phyloP scores from a whole-genome alignment of 2,329 filamentous ascomycete genomes.

The Amesomyces nigricolor region DNA sequence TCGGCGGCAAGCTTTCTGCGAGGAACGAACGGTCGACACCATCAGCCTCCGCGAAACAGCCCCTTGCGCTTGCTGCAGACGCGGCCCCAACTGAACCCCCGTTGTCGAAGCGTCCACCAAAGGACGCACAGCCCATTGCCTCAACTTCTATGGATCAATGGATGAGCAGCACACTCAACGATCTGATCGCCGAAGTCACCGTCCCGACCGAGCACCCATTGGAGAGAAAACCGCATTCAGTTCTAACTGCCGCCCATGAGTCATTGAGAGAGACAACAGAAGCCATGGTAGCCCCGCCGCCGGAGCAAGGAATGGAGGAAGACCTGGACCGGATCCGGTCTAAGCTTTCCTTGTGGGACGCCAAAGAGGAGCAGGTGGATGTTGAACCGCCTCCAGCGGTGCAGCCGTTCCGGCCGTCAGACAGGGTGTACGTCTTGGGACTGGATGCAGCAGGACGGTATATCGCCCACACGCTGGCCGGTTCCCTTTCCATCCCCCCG shows the following conservation, averaged over 20 bases:
- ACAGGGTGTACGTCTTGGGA: slow-evolving; percentile 30
- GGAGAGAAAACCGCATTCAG: not conserved
- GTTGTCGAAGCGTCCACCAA: too few species aligned
- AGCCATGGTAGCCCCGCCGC: not conserved
- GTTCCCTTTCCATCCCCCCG: slow-evolving; percentile 27
- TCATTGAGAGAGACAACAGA: not conserved
- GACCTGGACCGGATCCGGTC: slow-evolving; percentile 13
- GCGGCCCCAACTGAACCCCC: too few species aligned
- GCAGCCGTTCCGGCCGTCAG: slow-evolving; percentile 11
- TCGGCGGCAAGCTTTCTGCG: too few species aligned
- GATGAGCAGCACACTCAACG: too few species aligned
- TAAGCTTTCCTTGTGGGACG: slow-evolving; percentile 15
- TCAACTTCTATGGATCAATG: too few species aligned
- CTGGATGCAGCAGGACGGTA: slow-evolving; percentile 27
- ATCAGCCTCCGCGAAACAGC: not conserved
- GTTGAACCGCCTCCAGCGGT: not conserved
- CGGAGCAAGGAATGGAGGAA: not conserved
- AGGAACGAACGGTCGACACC: too few species aligned
- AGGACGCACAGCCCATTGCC: too few species aligned
- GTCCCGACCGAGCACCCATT: too few species aligned
- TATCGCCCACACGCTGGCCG: slow-evolving; percentile 30
- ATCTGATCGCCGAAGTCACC: too few species aligned
- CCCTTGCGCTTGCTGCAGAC: too few species aligned
- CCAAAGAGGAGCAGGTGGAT: not conserved
- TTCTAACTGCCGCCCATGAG: not conserved